Conservation (phyloP, 2,329 filamentous ascomycete genomes). For the Aspergillus sp. region DNA sequence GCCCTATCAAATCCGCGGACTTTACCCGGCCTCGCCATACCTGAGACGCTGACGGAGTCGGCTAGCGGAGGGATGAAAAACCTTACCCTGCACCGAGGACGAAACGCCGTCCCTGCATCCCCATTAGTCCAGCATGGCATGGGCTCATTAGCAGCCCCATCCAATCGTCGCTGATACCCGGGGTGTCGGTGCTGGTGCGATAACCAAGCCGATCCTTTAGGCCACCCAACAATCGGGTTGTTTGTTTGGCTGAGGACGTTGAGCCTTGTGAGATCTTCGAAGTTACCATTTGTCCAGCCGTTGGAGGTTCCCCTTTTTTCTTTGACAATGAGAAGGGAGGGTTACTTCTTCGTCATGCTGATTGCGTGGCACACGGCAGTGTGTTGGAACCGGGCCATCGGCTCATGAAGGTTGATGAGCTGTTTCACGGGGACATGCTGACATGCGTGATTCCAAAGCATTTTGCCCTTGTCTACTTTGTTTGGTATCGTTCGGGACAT, state of each 20-base stretch:
- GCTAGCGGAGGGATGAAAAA: not conserved
- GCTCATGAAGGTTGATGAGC: not conserved
- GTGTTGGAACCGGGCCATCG: not conserved
- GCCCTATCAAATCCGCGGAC: not conserved
- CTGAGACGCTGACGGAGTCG: not conserved
- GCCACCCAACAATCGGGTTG: not conserved
- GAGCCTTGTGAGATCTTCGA: not conserved
- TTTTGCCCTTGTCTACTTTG: not conserved
- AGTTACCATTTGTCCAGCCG: not conserved
- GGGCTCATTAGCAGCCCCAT: constrained; percentile 2
- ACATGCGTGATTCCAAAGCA: not conserved
- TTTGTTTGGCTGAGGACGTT: not conserved
- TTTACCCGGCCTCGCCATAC: not conserved
- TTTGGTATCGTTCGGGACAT: not conserved
- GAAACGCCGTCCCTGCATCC: not conserved
- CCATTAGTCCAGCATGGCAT: constrained; percentile 6
- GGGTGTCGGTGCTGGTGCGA: not conserved
- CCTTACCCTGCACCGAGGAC: not conserved
- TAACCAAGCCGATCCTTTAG: not conserved
- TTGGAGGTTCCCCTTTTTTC: not conserved
- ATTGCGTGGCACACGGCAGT: not conserved
- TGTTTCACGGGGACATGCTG: not conserved
- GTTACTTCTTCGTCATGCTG: not conserved
- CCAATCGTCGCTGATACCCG: constrained; percentile 1
- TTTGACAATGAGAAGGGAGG: not conserved